These are phyloP conservation scores for Saturnispora serradocipensis DNA, from an alignment of 805 yeast species.

Conservation along the genomic window DNA sequence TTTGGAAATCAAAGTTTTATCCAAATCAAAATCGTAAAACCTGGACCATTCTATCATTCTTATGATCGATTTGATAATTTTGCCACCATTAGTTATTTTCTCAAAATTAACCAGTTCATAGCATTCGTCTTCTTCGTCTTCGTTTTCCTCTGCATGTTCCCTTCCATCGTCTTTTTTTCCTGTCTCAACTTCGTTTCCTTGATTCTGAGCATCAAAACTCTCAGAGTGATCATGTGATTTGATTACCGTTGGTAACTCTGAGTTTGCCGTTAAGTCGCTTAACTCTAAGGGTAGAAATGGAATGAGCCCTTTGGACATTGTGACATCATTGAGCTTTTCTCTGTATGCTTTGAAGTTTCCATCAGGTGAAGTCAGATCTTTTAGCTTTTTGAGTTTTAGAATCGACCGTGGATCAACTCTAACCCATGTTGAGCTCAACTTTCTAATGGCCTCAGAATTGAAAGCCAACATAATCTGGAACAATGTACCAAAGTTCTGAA, in stretches of 20 bases:
- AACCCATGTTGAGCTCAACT: slow-evolving; percentile 65
- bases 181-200: slow-evolving; percentile 4
- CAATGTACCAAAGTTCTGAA: slow-evolving; percentile 80
- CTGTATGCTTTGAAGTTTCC: slow-evolving; percentile 65
- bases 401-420: slow-evolving; percentile 64
- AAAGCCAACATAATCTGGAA: slow-evolving; percentile 83
- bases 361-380: slow-evolving; percentile 63
- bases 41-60: slow-evolving; percentile 81
- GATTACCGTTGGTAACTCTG: slow-evolving; percentile 47
- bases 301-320: slow-evolving; percentile 65
- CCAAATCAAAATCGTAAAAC: slow-evolving; percentile 46
- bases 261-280: slow-evolving; percentile 72
- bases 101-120: slow-evolving; percentile 61
- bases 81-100: slow-evolving; percentile 66
- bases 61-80: slow-evolving; percentile 65
- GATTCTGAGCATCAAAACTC: not conserved
- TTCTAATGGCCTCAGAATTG: slow-evolving; percentile 52
- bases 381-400: slow-evolving; percentile 55
- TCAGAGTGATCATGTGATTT: slow-evolving; percentile 14
- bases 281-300: slow-evolving; percentile 86
- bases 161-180: slow-evolving; percentile 7
- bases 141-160: not conserved
- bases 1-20: slow-evolving; percentile 65
- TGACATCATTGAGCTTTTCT: slow-evolving; percentile 43
- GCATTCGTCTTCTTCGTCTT: slow-evolving; percentile 13